phyloP scores from a whole-genome alignment of 257 asterid species.

The Solanum tarapatanum region DNA sequence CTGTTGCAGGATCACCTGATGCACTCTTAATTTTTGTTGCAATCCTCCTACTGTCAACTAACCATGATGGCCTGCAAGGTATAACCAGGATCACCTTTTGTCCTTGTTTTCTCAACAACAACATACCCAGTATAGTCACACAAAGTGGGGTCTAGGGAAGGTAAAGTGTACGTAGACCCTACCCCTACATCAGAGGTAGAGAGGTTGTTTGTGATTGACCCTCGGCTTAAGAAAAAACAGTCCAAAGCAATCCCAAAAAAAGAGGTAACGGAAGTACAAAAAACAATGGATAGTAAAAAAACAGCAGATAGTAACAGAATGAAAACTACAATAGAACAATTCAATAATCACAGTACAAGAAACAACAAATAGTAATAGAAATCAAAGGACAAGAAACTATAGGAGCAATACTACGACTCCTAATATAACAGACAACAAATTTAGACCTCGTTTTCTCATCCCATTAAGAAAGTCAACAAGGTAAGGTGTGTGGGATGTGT shows the following conservation, averaged over 20 bases:
- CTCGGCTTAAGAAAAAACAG: background rate
- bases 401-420: background rate
- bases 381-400: background rate
- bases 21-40: conserved; percentile 90
- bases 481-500: background rate
- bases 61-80: conserved; percentile 68
- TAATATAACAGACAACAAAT: background rate
- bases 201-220: background rate
- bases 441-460: background rate
- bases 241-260: background rate
- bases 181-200: background rate
- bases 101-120: background rate
- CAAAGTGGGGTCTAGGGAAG: background rate
- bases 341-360: background rate
- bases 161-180: background rate
- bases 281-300: background rate
- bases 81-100: background rate
- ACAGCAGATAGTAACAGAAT: background rate
- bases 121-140: background rate
- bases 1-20: conserved; percentile 45
- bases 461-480: background rate
- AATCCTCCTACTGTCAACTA: conserved; percentile 71
- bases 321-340: background rate
- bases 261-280: background rate
- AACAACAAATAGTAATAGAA: background rate